Percentiles rank a stretch among this genome's conserved stretches.
phyloP scores from a whole-genome alignment of 1,284 basidiomycete genomes.

The Puccinia coronata region DNA sequence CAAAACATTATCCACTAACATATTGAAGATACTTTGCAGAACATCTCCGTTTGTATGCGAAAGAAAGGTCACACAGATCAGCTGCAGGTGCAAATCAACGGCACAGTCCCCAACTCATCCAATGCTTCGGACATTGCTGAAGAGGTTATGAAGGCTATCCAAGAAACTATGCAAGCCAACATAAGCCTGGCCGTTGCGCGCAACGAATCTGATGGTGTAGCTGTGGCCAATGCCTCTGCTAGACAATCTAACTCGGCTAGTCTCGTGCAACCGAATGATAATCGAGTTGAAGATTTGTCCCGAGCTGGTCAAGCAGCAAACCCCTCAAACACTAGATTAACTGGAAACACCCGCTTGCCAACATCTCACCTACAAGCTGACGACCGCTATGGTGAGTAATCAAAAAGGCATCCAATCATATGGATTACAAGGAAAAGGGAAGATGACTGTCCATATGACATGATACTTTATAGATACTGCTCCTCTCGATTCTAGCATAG shows the following conservation, averaged over 20 bases:
- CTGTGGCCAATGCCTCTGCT: background rate
- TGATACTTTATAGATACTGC: slow-evolving; percentile 5
- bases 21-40: background rate
- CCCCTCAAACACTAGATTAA: background rate
- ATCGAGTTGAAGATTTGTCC: background rate
- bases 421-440: background rate
- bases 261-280: background rate
- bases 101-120: background rate
- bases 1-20: background rate
- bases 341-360: background rate
- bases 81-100: slow-evolving; percentile 4
- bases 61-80: background rate
- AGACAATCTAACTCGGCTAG: background rate
- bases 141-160: background rate
- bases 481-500: background rate
- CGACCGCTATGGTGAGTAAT: background rate
- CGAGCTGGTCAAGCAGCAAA: background rate
- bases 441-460: background rate
- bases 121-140: background rate
- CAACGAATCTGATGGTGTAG: background rate
- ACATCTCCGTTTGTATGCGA: background rate
- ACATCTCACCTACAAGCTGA: background rate
- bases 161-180: slow-evolving; percentile 8
- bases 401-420: background rate
- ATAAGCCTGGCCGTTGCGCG: background rate